Percentiles rank a stretch among this genome's conserved stretches.
phyloP scores from a whole-genome alignment of 2,329 filamentous ascomycete species.

The Botrytis deweyae region DNA sequence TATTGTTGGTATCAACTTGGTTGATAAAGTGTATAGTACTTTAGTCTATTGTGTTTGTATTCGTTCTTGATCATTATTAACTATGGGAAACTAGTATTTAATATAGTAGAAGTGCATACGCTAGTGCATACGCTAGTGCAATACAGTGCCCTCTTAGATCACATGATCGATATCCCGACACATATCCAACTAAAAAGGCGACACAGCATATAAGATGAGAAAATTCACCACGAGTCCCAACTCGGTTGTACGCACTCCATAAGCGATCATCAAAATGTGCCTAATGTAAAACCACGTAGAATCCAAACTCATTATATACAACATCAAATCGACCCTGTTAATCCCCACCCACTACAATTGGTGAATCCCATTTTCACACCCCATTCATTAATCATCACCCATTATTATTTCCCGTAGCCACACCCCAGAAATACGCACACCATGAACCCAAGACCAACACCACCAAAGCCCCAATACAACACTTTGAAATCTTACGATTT shows the following conservation, averaged over 20 bases:
- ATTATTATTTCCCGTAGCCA: slow-evolving; percentile 9
- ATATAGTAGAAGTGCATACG: no score
- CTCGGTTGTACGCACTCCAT: not conserved
- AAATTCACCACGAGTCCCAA: not conserved
- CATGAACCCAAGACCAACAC: slow-evolving; percentile 9
- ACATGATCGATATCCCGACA: no score
- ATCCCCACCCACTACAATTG: not conserved
- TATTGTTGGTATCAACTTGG: no score
- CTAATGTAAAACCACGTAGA: not conserved
- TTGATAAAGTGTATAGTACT: no score
- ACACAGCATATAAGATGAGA: not conserved
- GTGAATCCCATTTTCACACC: not conserved
- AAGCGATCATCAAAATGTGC: not conserved
- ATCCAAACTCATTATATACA: not conserved
- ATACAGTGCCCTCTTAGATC: no score
- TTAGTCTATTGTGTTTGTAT: no score
- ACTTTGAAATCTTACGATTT: slow-evolving; percentile 1
- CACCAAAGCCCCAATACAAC: not conserved
- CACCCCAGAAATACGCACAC: slow-evolving; percentile 16
- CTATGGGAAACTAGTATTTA: no score
- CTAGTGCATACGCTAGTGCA: no score
- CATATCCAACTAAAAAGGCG: not conserved
- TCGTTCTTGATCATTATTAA: no score
- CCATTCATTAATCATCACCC: not conserved
- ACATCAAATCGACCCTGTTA: not conserved